These are phyloP conservation scores for Ambrosia hybrid DNA, from an alignment of 140 eudicot species.

Conservation along the genomic window DNA sequence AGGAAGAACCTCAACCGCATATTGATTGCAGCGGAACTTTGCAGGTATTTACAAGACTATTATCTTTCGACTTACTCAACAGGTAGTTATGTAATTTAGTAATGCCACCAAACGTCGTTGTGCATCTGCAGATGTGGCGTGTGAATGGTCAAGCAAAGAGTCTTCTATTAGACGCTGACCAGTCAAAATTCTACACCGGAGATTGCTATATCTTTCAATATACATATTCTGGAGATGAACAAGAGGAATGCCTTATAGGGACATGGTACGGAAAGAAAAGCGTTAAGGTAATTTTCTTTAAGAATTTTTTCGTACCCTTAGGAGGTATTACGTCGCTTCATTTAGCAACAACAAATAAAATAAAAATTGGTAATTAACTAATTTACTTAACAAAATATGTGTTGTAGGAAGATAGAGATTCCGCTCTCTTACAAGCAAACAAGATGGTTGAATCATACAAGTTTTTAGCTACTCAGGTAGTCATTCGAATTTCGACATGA, in stretches of 20 bases:
- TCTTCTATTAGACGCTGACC: constrained; percentile 55
- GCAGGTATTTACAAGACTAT: constrained; percentile 46
- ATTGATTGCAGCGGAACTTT: constrained; percentile 89
- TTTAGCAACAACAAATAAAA: not conserved
- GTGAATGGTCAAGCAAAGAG: constrained; percentile 65
- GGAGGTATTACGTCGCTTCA: constrained; percentile 1
- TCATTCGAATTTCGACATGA: not conserved
- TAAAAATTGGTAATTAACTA: not conserved
- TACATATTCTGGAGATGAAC: constrained; percentile 74
- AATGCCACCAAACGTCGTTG: too few relatives aligned
- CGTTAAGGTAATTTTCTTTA: constrained; percentile 52
- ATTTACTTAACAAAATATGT: constrained; percentile 17
- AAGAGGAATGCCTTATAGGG: constrained; percentile 81
- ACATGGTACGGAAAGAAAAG: constrained; percentile 95
- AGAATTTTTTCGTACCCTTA: not conserved
- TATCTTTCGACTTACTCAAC: not conserved
- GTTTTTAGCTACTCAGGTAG: constrained; percentile 75
- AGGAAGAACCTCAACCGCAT: constrained; percentile 68
- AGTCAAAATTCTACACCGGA: constrained; percentile 82
- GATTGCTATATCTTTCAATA: constrained; percentile 92
- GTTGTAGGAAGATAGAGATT: constrained; percentile 72
- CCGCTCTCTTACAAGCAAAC: constrained; percentile 67
- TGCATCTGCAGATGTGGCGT: constrained; percentile 67
- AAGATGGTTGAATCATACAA: constrained; percentile 83
- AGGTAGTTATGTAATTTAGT: constrained; percentile 1